Evolutionary conservation across 1,284 basidiomycete genomes (phyloP).

Genomic region (Megacollybia platyphylla): DNA sequence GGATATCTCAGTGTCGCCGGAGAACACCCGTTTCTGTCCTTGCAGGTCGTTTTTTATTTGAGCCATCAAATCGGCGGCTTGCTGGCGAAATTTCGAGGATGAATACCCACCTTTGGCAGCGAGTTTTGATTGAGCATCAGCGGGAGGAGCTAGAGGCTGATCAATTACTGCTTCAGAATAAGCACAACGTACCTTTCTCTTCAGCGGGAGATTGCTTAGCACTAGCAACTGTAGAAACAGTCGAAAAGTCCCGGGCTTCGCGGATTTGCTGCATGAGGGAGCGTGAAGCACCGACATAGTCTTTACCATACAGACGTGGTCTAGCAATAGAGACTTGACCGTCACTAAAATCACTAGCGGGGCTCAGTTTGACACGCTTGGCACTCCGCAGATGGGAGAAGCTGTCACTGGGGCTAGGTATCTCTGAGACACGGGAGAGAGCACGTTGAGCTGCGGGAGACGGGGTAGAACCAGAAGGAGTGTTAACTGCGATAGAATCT

Average conservation of each 20-base stretch:
- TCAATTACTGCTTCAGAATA: too few relatives aligned
- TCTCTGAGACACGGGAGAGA: conserved; percentile 31
- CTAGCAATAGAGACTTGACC: conserved; percentile 37
- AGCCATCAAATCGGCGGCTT: conserved; percentile 71
- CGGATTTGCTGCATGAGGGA: conserved; percentile 68
- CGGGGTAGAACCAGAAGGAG: conserved; percentile 43
- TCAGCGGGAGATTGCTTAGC: conserved; percentile 9
- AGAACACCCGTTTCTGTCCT: conserved; percentile 55
- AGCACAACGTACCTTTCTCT: not conserved
- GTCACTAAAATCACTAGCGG: conserved; percentile 33
- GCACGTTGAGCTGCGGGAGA: conserved; percentile 28
- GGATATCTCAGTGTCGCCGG: conserved; percentile 48
- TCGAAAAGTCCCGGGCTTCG: conserved; percentile 61
- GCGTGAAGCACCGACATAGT: conserved; percentile 62
- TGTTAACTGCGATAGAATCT: conserved; percentile 76
- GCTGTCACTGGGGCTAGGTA: conserved; percentile 19
- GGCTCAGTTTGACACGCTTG: conserved; percentile 66
- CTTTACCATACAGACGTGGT: conserved; percentile 30
- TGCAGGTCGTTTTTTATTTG: conserved; percentile 71
- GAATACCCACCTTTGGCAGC: conserved; percentile 25
- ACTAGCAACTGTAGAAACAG: conserved; percentile 46
- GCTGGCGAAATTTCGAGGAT: conserved; percentile 55
- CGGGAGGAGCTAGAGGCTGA: too few relatives aligned
- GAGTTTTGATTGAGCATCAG: not conserved
- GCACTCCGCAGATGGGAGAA: conserved; percentile 49